Conservation (phyloP, 192 early-diverging fungal species). For the Chytriomyces hyalinus region DNA sequence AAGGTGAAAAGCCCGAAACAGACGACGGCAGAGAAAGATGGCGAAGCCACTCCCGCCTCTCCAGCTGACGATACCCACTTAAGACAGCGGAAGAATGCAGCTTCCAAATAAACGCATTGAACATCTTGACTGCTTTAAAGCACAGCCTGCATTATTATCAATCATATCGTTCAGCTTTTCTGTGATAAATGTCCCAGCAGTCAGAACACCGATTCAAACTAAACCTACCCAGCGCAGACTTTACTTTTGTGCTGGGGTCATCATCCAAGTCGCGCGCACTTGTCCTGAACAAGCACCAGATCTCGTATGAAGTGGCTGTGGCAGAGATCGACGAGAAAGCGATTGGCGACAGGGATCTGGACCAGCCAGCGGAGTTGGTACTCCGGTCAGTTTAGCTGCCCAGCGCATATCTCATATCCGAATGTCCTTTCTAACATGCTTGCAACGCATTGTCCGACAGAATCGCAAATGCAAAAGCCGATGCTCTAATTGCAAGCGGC, state of each 20-base stretch:
- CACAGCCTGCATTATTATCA: too few relatives aligned
- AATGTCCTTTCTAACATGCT: too few relatives aligned
- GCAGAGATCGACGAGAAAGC: conserved; percentile 58
- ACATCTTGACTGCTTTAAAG: too few relatives aligned
- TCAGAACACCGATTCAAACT: neutral
- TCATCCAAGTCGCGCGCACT: conserved; percentile 53
- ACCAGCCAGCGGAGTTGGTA: conserved; percentile 29
- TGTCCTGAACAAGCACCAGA: conserved; percentile 37
- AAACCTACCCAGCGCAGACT: neutral
- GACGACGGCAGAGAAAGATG: too few relatives aligned
- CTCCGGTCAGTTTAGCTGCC: conserved; percentile 13
- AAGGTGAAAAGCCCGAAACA: neutral
- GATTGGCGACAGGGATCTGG: conserved; percentile 24
- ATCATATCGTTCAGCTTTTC: too few relatives aligned
- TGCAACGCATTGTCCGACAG: neutral
- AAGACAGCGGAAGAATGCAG: too few relatives aligned
- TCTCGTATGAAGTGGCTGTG: conserved; percentile 40
- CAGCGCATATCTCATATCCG: neutral
- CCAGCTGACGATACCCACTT: too few relatives aligned
- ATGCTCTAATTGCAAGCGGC: conserved; percentile 39
- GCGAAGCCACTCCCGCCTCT: too few relatives aligned
- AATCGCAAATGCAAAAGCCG: conserved; percentile 53
- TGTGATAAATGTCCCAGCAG: too few relatives aligned
- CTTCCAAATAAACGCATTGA: too few relatives aligned
- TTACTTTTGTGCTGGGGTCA: conserved; percentile 48